A percentile compares a stretch with the other conserved stretches of the same genome.
phyloP scores from a whole-genome alignment of 345 rosid species.

The Euclidium syriacum region DNA sequence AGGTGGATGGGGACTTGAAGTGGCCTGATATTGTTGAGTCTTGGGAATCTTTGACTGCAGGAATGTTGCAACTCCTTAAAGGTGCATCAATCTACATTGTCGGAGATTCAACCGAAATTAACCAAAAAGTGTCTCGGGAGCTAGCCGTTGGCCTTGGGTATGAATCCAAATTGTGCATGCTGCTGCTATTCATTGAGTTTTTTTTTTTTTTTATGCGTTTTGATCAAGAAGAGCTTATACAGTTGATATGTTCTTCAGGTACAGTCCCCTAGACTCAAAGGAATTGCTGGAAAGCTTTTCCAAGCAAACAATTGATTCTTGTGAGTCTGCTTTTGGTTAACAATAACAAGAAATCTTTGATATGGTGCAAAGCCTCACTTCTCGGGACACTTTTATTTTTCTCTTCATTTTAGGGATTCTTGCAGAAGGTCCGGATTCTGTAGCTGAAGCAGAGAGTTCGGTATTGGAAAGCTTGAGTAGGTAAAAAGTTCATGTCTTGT shows the following conservation, averaged over 20 bases:
- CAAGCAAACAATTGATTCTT: constrained; percentile 74
- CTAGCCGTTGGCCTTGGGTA: constrained; percentile 88
- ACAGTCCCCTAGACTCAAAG: constrained; percentile 69
- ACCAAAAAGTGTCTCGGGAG: constrained; percentile 69
- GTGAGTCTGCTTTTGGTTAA: constrained; percentile 44
- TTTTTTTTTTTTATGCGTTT: neutral
- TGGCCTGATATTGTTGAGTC: constrained; percentile 93
- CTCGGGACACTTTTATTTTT: neutral
- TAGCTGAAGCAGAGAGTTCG: constrained; percentile 62
- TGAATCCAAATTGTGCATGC: neutral
- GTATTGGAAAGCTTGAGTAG: constrained; percentile 79
- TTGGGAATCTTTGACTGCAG: constrained; percentile 81
- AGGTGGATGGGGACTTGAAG: constrained; percentile 71
- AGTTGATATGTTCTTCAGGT: constrained; percentile 41
- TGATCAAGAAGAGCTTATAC: neutral
- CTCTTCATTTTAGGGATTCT: constrained; percentile 49
- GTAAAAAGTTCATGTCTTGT: constrained; percentile 29
- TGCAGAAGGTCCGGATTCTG: constrained; percentile 60
- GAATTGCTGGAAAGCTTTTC: constrained; percentile 69
- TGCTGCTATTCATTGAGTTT: neutral
- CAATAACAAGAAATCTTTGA: neutral
- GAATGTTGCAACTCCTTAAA: constrained; percentile 69
- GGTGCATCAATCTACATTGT: constrained; percentile 74
- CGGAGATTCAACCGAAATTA: constrained; percentile 72
- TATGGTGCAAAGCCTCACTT: neutral